A percentile compares a stretch with the other conserved stretches of the same genome.
phyloP scores from a whole-genome alignment of 129 eudicot genomes.

The Tagetes patula region DNA sequence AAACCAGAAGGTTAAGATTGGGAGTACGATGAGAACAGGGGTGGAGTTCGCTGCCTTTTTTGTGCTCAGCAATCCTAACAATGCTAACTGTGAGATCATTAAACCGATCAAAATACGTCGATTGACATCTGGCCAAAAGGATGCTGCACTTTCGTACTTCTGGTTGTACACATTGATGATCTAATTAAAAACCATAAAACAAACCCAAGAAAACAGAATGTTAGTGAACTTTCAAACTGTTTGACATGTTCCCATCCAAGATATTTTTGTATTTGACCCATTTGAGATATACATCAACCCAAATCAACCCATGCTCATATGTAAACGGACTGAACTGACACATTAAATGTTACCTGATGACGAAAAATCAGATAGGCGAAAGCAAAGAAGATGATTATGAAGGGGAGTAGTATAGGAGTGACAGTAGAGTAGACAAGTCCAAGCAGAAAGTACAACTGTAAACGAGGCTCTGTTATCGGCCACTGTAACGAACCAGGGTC shows the following conservation, averaged over 20 bases:
- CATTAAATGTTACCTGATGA: slow-evolving; percentile 68
- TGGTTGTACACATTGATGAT: slow-evolving; percentile 90
- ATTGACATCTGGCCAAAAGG: slow-evolving; percentile 94
- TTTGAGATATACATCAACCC: not conserved
- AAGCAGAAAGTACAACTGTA: slow-evolving; percentile 78
- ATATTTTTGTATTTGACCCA: not conserved
- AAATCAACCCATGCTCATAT: not conserved
- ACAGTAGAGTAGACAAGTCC: slow-evolving; percentile 78
- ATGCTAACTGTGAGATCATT: slow-evolving; percentile 66
- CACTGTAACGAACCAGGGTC: slow-evolving; percentile 73
- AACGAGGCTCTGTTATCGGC: slow-evolving; percentile 73
- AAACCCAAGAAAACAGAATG: not conserved
- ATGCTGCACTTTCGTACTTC: slow-evolving; percentile 90
- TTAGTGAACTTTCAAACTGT: slow-evolving; percentile 21
- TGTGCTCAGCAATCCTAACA: slow-evolving; percentile 84
- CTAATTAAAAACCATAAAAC: slow-evolving; percentile 34
- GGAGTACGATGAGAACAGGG: slow-evolving; percentile 61
- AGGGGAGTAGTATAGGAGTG: slow-evolving; percentile 86
- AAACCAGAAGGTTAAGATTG: slow-evolving; percentile 83
- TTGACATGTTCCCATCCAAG: not conserved
- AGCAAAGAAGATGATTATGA: slow-evolving; percentile 76
- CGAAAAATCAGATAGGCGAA: slow-evolving; percentile 78
- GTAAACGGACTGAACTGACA: not conserved
- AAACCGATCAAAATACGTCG: slow-evolving; percentile 71
- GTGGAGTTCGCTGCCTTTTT: slow-evolving; percentile 55